Base-by-base conservation (phyloP, 129 eudicot species). In the Flaveria linearis region DNA sequence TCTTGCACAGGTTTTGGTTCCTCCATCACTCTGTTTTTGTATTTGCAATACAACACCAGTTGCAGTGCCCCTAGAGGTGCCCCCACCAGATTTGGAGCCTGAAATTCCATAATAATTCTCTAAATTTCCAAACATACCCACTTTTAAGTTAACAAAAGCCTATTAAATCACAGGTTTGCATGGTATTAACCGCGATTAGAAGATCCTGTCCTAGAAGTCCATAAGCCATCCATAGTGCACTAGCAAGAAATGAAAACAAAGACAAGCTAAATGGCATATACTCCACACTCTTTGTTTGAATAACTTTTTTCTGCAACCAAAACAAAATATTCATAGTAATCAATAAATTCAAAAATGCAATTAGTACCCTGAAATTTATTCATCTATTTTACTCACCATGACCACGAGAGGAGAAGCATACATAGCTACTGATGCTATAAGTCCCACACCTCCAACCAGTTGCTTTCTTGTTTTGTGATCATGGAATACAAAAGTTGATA, bases 181-280 rank as follows among this genome's bases (percentile, higher is more conserved):
- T 78, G 23, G 30, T 63, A 86, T 94, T 61, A 72, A 92, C 98
- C 86, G 90, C 82, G 2, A 92, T 82, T 17, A 92, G 72, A 47
- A 86, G 78, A 82, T 92, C 96, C 42, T 76, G 86, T 71, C 93
- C 84, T 22, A 92, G 80, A 64, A 92, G 86, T 65, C 98, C 98
- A 73, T 93, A 93, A 14, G 87, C 91, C 94, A 90, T 42, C 98
- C 98, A 88, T 67, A 90, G 85, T 13, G 80, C 58, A 78, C 95
- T 90, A 2, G 95, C 88, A 9, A 93, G 85, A 68, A 93, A 90
- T 0, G 98, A 90, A 85, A 88, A 93, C 36, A 93, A 80, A 10
- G 98, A 93, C 77, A 93, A 74, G 85, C 86, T 77, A 80, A 90
- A 93, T 61, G 98, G 98, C 98, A 93, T 93, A 78, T 42, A 90